A percentile compares a stretch with the other conserved stretches of the same genome.
Conservation (phyloP, 495 filamentous ascomycete species). For the Penicillium paxilli region DNA sequence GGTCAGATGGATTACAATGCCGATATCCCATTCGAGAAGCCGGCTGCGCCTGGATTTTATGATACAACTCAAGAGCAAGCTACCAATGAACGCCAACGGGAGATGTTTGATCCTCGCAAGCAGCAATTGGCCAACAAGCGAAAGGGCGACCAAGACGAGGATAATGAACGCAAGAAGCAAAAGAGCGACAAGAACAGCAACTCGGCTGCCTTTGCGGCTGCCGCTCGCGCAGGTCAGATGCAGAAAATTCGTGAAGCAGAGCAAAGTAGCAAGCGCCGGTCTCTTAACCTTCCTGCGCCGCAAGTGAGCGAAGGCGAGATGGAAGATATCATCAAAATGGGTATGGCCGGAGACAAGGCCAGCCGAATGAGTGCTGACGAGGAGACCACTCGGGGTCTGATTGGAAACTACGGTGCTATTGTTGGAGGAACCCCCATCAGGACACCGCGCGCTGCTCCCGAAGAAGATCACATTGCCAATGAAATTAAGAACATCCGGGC, state of each 20-base stretch:
- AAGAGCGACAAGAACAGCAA: conserved; percentile 82
- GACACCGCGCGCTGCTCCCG: conserved; percentile 84
- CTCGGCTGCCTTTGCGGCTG: conserved; percentile 79
- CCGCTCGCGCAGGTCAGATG: conserved; percentile 90
- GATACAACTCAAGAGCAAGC: conserved; percentile 81
- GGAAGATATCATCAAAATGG: conserved; percentile 99
- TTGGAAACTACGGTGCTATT: conserved; percentile 80
- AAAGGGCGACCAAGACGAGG: conserved; percentile 85
- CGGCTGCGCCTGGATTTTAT: conserved; percentile 85
- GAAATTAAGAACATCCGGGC: conserved; percentile 94
- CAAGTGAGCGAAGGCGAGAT: conserved; percentile 92
- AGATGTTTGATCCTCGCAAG: conserved; percentile 90
- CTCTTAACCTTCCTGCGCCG: conserved; percentile 77
- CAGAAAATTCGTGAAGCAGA: conserved; percentile 96
- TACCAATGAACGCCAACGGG: conserved; percentile 82
- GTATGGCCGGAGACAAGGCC: conserved; percentile 89
- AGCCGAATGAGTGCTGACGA: conserved; percentile 70
- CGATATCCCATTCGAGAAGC: conserved; percentile 96
- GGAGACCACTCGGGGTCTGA: conserved; percentile 82
- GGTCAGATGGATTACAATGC: conserved; percentile 99
- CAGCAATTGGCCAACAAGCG: conserved; percentile 95
- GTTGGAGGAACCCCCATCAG: conserved; percentile 84
- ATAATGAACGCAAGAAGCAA: conserved; percentile 75
- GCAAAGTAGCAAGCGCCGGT: conserved; percentile 86
- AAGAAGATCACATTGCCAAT: conserved; percentile 94